These are phyloP conservation scores for Dipteronia sinensis DNA, from an alignment of 345 rosid species.

Conservation along the genomic window DNA sequence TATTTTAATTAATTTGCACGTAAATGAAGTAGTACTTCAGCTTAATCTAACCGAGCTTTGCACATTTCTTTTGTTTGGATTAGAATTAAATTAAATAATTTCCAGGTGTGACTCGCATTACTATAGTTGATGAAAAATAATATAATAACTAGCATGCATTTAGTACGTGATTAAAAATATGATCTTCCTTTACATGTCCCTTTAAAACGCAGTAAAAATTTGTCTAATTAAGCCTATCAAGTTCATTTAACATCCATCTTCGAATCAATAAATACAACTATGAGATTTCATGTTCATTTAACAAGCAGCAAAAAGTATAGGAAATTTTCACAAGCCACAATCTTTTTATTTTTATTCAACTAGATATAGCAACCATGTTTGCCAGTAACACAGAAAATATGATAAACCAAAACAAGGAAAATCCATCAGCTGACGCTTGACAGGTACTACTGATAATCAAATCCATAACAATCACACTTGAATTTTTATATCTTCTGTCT, in stretches of 20 bases:
- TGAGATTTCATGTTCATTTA: no score
- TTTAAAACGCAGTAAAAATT: no score
- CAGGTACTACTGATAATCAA: background rate
- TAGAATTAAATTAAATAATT: no score
- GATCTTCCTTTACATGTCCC: no score
- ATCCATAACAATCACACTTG: background rate
- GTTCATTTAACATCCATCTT: no score
- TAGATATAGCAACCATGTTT: background rate
- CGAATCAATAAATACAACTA: no score
- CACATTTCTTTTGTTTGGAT: background rate
- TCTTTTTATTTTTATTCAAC: background rate
- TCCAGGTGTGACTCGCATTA: no score
- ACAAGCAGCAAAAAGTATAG: no score
- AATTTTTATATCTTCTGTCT: background rate
- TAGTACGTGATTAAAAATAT: no score
- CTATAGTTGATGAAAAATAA: no score
- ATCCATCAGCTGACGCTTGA: background rate
- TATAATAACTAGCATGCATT: no score
- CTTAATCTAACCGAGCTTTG: background rate
- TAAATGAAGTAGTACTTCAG: background rate
- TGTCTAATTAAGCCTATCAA: no score
- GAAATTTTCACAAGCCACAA: background rate
- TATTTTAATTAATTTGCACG: background rate
- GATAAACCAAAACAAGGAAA: background rate
- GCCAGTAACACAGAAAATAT: background rate